Base-by-base conservation (phyloP, 2,329 filamentous ascomycete genomes). In the Pseudogymnoascus sp. region DNA sequence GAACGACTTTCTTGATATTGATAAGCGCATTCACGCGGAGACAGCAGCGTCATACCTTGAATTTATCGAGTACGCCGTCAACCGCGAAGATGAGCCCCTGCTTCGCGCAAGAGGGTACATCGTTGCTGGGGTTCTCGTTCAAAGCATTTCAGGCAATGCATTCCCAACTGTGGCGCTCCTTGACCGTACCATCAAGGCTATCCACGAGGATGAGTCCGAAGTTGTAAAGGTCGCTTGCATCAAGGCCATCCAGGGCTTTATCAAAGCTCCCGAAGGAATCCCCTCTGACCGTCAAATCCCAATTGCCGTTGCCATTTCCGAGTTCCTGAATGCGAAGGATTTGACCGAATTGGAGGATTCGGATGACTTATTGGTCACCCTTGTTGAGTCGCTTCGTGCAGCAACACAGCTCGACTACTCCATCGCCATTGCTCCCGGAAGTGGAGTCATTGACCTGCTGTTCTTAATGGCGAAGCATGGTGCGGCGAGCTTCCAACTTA, bases 141-240 rank as follows among this genome's bases (percentile, higher is more conserved):
- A 88, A 64, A 87, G 87, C 31, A 87, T 83, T 67, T 75, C 85
- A 14, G 85, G 81, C 28, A 77, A 83, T 62, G 76, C 78, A 8
- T 79, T 86, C 55, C 78, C 83, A n/a, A 81, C 81, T 8, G 79
- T 82, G 12, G 82, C 80, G 5, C 82, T 93, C 63, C 80, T 93
- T 67, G 86, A 92, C 69, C 84, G 83, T 35, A 88, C 90, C 1
- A 83, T 97, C 61, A 84, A 88, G 60, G 87, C 88, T 6, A 90
- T 96, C 67, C 86, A 85, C 8, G 80, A 80, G 37, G 93, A 96
- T 67, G 79, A 86, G 18, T 89, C 90, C 0, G 93, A 97, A 73
- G 86, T 97, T 37, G 93, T 97, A 45, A 91, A 95, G 74, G 93
- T 96, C 16, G 88, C 93, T 18, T 96, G 91, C 71, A 89, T 97